Conservation (phyloP, 805 yeast species). For the Blastobotrys terrestris region DNA sequence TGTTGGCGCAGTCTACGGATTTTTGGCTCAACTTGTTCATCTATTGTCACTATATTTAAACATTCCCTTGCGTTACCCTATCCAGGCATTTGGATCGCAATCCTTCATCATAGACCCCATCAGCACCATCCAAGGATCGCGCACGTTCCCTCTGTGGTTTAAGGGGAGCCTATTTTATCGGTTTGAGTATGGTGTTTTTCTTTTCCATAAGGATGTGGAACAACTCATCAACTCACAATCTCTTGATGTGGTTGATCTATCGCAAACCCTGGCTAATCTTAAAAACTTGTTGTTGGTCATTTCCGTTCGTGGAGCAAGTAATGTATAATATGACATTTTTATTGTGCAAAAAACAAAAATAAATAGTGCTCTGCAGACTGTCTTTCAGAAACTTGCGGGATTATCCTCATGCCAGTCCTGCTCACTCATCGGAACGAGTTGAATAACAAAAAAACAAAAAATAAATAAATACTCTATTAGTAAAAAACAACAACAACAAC, state of each 20-base stretch:
- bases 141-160: slow-evolving; percentile 46
- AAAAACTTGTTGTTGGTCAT: slow-evolving; percentile 31
- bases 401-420: no score
- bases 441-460: not conserved
- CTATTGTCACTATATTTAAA: slow-evolving; percentile 38
- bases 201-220: slow-evolving; percentile 43
- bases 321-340: slow-evolving; percentile 3
- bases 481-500: no score
- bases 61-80: slow-evolving; percentile 45
- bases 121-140: slow-evolving; percentile 34
- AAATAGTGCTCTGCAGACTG: no score
- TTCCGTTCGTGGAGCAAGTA: not conserved
- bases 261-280: slow-evolving; percentile 34
- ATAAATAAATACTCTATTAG: not conserved
- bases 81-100: slow-evolving; percentile 42
- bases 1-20: slow-evolving; percentile 45
- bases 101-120: slow-evolving; percentile 46
- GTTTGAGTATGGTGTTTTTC: slow-evolving; percentile 45
- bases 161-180: slow-evolving; percentile 38
- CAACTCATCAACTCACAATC: slow-evolving; percentile 34
- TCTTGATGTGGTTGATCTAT: slow-evolving; percentile 29
- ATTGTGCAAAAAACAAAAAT: no score
- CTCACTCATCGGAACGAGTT: no score
- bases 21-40: slow-evolving; percentile 38
- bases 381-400: no score